Evolutionary conservation across 441 rosid genomes (phyloP).

Genomic region (Jatropha podagrica): DNA sequence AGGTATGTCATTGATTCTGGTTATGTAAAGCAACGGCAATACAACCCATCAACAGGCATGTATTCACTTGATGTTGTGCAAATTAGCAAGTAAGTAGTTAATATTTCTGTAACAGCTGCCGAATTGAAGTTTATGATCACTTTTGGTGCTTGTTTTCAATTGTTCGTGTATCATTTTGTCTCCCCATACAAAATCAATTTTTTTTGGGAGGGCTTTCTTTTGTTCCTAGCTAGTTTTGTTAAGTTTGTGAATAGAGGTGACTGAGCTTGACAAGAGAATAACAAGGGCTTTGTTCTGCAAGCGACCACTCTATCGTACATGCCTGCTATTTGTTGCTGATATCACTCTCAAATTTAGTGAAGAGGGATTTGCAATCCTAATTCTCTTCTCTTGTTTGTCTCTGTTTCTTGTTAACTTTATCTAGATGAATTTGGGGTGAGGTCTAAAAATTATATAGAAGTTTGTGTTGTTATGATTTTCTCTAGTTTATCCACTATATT

Average conservation of each 20-base stretch:
- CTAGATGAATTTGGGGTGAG: background rate
- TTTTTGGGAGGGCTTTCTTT: background rate
- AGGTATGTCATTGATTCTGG: constrained; percentile 98
- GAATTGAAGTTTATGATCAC: background rate
- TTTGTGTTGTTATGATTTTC: background rate
- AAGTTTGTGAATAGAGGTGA: background rate
- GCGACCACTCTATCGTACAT: background rate
- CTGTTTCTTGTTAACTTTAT: background rate
- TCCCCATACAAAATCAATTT: background rate
- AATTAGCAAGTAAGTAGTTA: constrained; percentile 87
- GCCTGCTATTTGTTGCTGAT: background rate
- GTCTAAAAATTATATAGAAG: background rate
- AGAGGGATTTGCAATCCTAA: background rate
- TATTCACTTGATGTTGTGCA: constrained; percentile 94
- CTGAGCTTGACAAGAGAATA: background rate
- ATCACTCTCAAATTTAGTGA: background rate
- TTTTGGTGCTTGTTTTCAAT: background rate
- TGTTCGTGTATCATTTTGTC: background rate
- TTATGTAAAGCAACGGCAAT: constrained; percentile 93
- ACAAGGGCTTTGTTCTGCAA: background rate
- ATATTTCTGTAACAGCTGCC: background rate
- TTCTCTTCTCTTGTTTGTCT: background rate
- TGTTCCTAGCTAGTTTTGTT: background rate
- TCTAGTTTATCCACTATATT: background rate
- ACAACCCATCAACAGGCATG: constrained; percentile 95